These are phyloP conservation scores for Metschnikowia chrysomelidarum DNA, from an alignment of 805 yeast species.

Conservation along the genomic window DNA sequence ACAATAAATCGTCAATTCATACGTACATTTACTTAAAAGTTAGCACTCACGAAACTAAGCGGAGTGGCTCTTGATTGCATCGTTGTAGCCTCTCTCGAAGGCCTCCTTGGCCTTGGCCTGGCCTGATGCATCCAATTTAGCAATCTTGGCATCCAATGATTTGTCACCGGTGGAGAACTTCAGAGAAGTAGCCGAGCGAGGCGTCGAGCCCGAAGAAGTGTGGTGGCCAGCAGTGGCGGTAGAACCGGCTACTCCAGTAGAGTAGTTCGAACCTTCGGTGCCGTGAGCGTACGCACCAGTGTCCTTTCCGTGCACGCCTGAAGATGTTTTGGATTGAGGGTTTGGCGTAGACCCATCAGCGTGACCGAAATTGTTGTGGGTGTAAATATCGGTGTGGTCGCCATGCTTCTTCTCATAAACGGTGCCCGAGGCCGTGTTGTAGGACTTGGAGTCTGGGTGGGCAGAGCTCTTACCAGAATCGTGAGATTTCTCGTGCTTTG, in stretches of 20 bases:
- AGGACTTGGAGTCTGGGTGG: background rate
- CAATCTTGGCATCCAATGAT: slow-evolving; percentile 34
- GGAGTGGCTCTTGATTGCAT: slow-evolving; percentile 22
- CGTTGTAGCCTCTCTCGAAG: slow-evolving; percentile 39
- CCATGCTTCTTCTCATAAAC: slow-evolving; percentile 13
- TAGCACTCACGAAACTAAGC: background rate
- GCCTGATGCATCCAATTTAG: slow-evolving; percentile 31
- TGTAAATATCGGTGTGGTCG: slow-evolving; percentile 1
- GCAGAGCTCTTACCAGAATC: slow-evolving; percentile 5
- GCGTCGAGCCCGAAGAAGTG: slow-evolving; percentile 3
- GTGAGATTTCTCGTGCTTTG: slow-evolving; percentile 15
- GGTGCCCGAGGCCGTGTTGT: slow-evolving; percentile 14
- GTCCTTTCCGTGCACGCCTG: no score
- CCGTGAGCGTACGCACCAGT: slow-evolving; percentile 1
- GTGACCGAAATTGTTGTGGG: background rate
- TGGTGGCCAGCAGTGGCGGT: slow-evolving; percentile 8
- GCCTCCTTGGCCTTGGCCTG: slow-evolving; percentile 42
- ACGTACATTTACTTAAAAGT: no score
- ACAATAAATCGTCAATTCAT: no score
- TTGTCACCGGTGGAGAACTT: slow-evolving; percentile 37
- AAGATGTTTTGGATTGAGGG: slow-evolving; percentile 5
- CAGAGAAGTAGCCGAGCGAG: slow-evolving; percentile 4
- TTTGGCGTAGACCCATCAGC: slow-evolving; percentile 5
- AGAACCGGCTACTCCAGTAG: slow-evolving; percentile 8
- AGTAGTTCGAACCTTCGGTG: background rate